Evolutionary conservation across 1,139 yeast genomes (phyloP).

Genomic region (Blastobotrys ciferrii): DNA sequence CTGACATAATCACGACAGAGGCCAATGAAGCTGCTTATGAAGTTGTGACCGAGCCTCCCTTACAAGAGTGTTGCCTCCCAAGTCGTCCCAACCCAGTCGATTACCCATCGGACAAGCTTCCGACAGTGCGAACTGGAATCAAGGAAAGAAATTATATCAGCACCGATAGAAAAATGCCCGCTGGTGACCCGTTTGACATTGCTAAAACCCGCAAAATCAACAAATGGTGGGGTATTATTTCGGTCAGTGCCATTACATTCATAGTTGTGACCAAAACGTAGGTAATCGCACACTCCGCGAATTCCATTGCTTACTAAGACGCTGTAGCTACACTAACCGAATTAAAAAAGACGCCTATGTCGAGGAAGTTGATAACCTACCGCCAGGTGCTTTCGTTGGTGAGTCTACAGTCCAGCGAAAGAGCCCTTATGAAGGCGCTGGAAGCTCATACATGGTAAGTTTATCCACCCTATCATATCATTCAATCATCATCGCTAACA

Average conservation of each 20-base stretch:
- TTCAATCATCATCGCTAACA: background rate
- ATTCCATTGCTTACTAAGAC: background rate
- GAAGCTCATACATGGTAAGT: constrained; percentile 35
- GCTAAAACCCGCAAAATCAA: constrained; percentile 25
- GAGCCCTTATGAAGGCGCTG: constrained; percentile 41
- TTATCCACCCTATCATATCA: too few species aligned
- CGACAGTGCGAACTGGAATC: background rate
- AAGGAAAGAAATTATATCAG: background rate
- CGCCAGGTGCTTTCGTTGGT: constrained; percentile 40
- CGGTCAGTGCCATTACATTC: constrained; percentile 27
- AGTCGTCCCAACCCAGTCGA: background rate
- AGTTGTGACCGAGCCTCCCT: background rate
- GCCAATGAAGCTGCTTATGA: background rate
- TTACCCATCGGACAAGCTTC: background rate
- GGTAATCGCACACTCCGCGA: constrained; percentile 8
- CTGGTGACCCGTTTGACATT: constrained; percentile 13
- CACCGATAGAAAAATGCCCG: constrained; percentile 1
- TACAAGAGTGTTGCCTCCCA: too few species aligned
- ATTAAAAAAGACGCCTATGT: constrained; percentile 16
- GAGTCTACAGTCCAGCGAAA: constrained; percentile 33
- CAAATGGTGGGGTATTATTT: constrained; percentile 34
- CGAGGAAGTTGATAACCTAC: constrained; percentile 25
- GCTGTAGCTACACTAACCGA: constrained; percentile 4
- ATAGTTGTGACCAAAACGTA: constrained; percentile 24
- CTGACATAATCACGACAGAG: background rate